Evolutionary conservation across 208 protist genomes (phyloP).

Genomic region (Trypanosoma grayi): DNA sequence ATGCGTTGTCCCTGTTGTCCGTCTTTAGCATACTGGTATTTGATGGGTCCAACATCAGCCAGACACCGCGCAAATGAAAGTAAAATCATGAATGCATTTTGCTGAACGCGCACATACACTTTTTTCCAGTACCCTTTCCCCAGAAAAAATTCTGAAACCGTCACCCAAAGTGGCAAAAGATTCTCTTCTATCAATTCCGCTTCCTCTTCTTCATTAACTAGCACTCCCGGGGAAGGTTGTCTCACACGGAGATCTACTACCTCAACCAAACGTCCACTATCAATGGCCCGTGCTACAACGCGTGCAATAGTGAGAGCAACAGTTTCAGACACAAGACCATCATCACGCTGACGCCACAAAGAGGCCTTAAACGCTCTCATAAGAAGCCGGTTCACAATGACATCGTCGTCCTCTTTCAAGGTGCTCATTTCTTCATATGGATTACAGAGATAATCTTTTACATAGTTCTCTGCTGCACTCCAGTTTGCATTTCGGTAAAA

Average conservation of each 20-base stretch:
- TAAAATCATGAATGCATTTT: conserved; percentile 80
- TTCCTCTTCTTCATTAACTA: conserved; percentile 13
- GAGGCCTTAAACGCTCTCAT: conserved; percentile 73
- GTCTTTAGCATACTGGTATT: conserved; percentile 55
- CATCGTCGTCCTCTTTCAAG: conserved; percentile 39
- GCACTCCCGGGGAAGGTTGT: background rate
- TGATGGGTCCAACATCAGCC: conserved; percentile 38
- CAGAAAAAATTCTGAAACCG: conserved; percentile 48
- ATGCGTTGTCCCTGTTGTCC: conserved; percentile 50
- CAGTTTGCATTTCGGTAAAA: conserved; percentile 76
- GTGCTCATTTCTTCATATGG: conserved; percentile 41
- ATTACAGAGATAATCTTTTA: conserved; percentile 41
- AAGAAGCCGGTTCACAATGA: conserved; percentile 58
- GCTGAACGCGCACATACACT: conserved; percentile 59
- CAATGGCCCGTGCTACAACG: conserved; percentile 24
- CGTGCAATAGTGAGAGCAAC: conserved; percentile 41
- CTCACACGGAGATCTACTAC: conserved; percentile 8
- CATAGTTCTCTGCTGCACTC: conserved; percentile 53
- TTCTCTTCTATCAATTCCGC: conserved; percentile 19
- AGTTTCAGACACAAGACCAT: conserved; percentile 67
- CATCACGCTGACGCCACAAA: conserved; percentile 71
- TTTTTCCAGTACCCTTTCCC: conserved; percentile 48
- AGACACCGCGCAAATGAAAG: conserved; percentile 71
- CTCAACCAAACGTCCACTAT: conserved; percentile 10
- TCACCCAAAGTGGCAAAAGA: conserved; percentile 58